A percentile compares a stretch with the other conserved stretches of the same genome.
These are phyloP conservation scores for Sanghuangporus sanghuang DNA, from an alignment of 1,284 basidiomycete genomes.

Conservation along the genomic window DNA sequence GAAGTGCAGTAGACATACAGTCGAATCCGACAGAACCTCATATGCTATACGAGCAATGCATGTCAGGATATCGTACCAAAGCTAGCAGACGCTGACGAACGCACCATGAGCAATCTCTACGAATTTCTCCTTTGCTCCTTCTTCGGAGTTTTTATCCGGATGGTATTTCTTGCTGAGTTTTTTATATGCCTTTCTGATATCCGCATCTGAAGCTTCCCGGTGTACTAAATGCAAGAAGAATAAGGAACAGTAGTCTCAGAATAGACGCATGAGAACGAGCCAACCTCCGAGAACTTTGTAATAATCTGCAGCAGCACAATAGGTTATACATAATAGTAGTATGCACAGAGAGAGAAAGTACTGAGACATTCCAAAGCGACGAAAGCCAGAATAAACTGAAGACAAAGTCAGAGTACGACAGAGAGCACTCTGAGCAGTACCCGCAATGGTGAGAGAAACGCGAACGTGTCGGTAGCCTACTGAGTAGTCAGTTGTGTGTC, in stretches of 20 bases:
- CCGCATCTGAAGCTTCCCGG: constrained; percentile 75
- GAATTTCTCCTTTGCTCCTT: constrained; percentile 78
- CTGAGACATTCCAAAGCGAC: constrained; percentile 7
- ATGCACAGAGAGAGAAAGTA: constrained; percentile 12
- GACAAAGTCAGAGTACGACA: neutral
- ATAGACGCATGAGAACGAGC: constrained; percentile 29
- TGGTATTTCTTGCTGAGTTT: constrained; percentile 86
- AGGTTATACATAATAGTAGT: constrained; percentile 16
- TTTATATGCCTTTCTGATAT: constrained; percentile 90
- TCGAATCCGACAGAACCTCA: constrained; percentile 81
- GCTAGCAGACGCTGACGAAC: constrained; percentile 20
- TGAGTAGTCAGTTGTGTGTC: neutral
- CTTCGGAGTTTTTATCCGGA: constrained; percentile 90
- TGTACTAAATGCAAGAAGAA: constrained; percentile 51
- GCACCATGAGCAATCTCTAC: constrained; percentile 85
- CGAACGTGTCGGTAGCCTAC: constrained; percentile 1
- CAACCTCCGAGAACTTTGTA: constrained; percentile 74
- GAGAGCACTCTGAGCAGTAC: neutral
- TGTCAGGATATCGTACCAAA: neutral
- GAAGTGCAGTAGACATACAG: constrained; percentile 40
- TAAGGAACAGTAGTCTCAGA: constrained; percentile 6
- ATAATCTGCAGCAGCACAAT: constrained; percentile 51
- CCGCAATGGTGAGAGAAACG: neutral
- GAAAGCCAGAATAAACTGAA: neutral
- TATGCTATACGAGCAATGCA: constrained; percentile 56